Conservation (phyloP, 192 early-diverging fungal species). For the Borealophlyctis nickersoniae region DNA sequence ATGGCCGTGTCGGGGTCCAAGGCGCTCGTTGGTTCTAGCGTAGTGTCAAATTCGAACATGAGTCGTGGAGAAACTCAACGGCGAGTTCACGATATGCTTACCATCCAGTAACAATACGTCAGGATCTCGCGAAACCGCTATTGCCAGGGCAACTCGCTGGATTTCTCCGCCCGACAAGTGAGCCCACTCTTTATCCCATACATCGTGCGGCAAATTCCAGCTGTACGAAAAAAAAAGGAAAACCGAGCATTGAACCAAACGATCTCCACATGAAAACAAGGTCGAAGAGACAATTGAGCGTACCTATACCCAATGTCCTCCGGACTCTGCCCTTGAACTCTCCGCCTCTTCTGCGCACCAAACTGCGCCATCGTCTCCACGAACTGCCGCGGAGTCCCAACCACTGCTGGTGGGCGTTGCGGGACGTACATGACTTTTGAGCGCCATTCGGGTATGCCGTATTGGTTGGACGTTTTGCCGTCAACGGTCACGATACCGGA, state of each 20-base stretch:
- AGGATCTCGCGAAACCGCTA: conserved; percentile 73
- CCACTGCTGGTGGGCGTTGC: conserved; percentile 67
- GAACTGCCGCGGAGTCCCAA: conserved; percentile 73
- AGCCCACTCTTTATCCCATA: conserved; percentile 75
- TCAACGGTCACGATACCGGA: conserved; percentile 53
- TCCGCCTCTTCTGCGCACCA: conserved; percentile 6
- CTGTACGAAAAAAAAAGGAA: conserved; percentile 34
- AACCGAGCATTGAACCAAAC: conserved; percentile 30
- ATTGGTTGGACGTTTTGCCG: conserved; percentile 32
- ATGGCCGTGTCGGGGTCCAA: conserved; percentile 68
- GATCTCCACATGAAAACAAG: not conserved
- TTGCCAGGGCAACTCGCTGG: conserved; percentile 76
- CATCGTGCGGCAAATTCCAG: conserved; percentile 65
- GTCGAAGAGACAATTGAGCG: not conserved
- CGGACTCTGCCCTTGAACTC: not conserved
- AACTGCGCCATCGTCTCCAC: conserved; percentile 32
- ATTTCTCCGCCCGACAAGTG: conserved; percentile 82
- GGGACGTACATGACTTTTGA: conserved; percentile 84
- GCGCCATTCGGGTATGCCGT: conserved; percentile 72
- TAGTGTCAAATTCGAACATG: too few species aligned
- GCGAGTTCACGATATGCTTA: conserved; percentile 25
- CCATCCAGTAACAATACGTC: conserved; percentile 77
- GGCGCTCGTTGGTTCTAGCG: conserved; percentile 78
- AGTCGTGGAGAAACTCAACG: not conserved
- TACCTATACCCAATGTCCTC: not conserved